Evolutionary conservation across 768 basidiomycete species (phyloP), one percentile per base, ranked within the genome.

Genomic region (Psilocybe tampanensis): DNA sequence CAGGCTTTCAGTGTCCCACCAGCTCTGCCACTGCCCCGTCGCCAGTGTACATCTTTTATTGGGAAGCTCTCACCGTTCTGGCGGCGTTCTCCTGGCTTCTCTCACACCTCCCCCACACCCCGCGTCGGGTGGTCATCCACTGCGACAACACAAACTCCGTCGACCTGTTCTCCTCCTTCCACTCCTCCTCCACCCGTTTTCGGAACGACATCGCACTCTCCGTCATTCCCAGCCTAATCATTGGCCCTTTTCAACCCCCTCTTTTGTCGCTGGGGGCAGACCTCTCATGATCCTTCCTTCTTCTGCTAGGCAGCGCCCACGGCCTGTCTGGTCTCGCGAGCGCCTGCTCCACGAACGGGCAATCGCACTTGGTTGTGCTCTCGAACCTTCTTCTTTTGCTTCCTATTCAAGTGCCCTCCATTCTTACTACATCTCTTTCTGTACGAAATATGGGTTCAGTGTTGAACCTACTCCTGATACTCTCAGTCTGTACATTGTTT

Each of bases 371-470:
- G 59, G 63, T 21, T 17, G 44, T 12, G 54, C 55, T 0, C 55
- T 78, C 18, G 68, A 74, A 17, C 15, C 12, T 0, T 64, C 65
- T 3, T 70, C 72, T 0, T 3, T 17, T 0, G 1, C 19, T 0
- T 52, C 66, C 0, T 79, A 79, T 59, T 50, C 63, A 0, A 76
- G 74, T 0, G 67, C 71, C 7, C 55, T 76, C 19, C 68, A 75
- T 22, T 77, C 73, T 2, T 80, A 78, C 43, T 80, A 78, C 43
- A 22, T 77, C 9, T 59, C 64, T 0, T 79, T 80, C 59, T 65
- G 67, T 36, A 23, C 55, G 0, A 1, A 57, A 0, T 76, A 80
- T 51, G 6, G 66, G 2, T 60, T 76, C 13, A 66, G 75, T 4
- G 23, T 74, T 13, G 65, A 74, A 0, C 79, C 78, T 0, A 76